Conservation (phyloP, 2,329 filamentous ascomycete genomes). For the Curvularia verruculosa region DNA sequence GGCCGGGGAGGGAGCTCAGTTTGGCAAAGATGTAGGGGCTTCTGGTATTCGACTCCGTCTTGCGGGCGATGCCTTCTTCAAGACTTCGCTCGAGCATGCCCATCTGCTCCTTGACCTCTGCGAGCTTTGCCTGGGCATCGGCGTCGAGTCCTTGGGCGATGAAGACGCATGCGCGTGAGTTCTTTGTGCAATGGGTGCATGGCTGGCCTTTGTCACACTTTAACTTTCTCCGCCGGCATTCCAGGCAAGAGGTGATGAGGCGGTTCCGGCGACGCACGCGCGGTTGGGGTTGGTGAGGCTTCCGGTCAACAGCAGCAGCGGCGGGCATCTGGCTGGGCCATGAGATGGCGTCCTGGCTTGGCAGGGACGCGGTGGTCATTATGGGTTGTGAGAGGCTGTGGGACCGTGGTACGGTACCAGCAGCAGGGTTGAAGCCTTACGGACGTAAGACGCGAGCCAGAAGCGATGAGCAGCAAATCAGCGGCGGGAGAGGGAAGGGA, state of each 20-base stretch:
- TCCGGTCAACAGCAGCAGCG: slow-evolving; percentile 19
- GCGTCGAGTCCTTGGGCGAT: slow-evolving; percentile 72
- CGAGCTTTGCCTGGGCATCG: slow-evolving; percentile 70
- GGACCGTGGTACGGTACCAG: background rate
- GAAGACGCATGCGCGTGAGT: slow-evolving; percentile 64
- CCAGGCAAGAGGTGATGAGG: slow-evolving; percentile 48
- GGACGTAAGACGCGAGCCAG: slow-evolving; percentile 6
- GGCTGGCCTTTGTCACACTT: slow-evolving; percentile 78
- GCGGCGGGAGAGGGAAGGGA: slow-evolving; percentile 5
- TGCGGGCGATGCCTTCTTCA: slow-evolving; percentile 69
- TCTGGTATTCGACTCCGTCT: slow-evolving; percentile 23
- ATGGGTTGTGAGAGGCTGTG: slow-evolving; percentile 3
- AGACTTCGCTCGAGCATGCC: slow-evolving; percentile 72
- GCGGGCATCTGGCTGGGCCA: slow-evolving; percentile 2
- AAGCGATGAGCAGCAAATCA: slow-evolving; percentile 2
- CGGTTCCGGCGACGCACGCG: slow-evolving; percentile 48
- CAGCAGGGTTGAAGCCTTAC: slow-evolving; percentile 3
- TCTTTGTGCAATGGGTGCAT: slow-evolving; percentile 69
- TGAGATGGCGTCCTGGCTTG: slow-evolving; percentile 3
- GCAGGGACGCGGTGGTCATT: slow-evolving; percentile 15
- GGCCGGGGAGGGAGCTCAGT: slow-evolving; percentile 28
- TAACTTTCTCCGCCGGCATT: slow-evolving; percentile 71
- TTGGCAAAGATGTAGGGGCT: slow-evolving; percentile 2
- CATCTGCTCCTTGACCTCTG: slow-evolving; percentile 80
- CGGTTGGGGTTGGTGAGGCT: slow-evolving; percentile 29